Evolutionary conservation across 192 early-diverging fungal species (phyloP), one percentile per base, ranked within the genome.

Genomic region (Radiomyces spectabilis): DNA sequence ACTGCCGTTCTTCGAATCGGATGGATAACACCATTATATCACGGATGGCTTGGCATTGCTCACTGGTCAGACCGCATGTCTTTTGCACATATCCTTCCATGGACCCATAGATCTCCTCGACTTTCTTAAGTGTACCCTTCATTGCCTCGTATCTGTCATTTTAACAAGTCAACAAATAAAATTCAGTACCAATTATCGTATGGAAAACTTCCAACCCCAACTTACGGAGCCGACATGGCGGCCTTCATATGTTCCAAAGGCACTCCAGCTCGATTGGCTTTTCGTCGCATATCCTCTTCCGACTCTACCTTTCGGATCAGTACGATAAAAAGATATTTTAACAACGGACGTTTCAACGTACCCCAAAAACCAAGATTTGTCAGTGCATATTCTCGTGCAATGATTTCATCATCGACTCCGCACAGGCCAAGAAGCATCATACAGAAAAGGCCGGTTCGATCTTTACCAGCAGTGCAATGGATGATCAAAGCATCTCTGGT

Each of bases 391-490:
- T 86, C 84, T 62, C 73, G 60, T 19, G 76, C 75, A 59, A 86
- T 83, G 45, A 78, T 59, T 48, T 86, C 85, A 21, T 85, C 82
- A 35, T 80, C 77, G 2, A 86, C 83, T 0, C 80, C 84, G 33
- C 75, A 74, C 6, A 85, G 59, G 44, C 71, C 74, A 39, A 83
- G 63, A 34, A 86, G 31, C 22, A 86, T 45, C 43, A 83, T 83
- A 21, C 57, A 65, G 40, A 81, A 68, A 5, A 86, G 55, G 10
- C 84, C 84, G 0, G 84, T 86, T 30, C 84, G 59, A 48, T 86
- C 84, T 59, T 86, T 86, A 15, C 84, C 84, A 10, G 84, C 84
- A 4, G 83, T 85, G 55, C 84, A 86, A 52, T 86, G 84, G 6
- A 86, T 64, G 47, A 87, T 66, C n/a, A 85, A 64, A 1, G 75